Conservation (phyloP, 306 rosid species). For the Mimosa bimucronata region DNA sequence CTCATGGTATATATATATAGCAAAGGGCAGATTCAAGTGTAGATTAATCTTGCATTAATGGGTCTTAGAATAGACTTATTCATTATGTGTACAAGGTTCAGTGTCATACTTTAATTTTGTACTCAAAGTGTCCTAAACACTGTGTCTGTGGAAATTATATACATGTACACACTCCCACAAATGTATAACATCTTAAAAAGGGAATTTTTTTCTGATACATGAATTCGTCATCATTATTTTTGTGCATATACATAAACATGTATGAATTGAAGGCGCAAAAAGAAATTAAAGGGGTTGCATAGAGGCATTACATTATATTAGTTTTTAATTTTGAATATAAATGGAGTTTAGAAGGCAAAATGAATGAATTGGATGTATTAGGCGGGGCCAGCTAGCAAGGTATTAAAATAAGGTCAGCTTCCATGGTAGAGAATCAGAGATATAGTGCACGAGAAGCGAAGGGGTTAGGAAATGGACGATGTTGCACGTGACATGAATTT, state of each 20-base stretch:
- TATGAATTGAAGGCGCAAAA: neutral
- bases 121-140: neutral
- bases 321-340: too few species aligned
- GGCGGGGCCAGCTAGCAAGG: neutral
- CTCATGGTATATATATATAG: neutral
- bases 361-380: neutral
- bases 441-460: neutral
- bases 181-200: neutral
- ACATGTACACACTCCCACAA: neutral
- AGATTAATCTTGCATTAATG: neutral
- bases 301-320: too few species aligned
- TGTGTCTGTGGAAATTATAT: neutral
- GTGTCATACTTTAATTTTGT: neutral
- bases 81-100: neutral
- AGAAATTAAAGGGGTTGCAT: neutral
- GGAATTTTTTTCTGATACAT: neutral
- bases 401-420: neutral
- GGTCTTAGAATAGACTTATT: neutral
- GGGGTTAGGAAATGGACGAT: neutral
- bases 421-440: neutral
- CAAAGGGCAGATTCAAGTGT: neutral
- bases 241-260: neutral
- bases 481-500: neutral
- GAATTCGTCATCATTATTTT: neutral
- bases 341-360: neutral